These are phyloP conservation scores for Samsoniella hepiali DNA, from an alignment of 2,329 filamentous ascomycete species.

Conservation along the genomic window DNA sequence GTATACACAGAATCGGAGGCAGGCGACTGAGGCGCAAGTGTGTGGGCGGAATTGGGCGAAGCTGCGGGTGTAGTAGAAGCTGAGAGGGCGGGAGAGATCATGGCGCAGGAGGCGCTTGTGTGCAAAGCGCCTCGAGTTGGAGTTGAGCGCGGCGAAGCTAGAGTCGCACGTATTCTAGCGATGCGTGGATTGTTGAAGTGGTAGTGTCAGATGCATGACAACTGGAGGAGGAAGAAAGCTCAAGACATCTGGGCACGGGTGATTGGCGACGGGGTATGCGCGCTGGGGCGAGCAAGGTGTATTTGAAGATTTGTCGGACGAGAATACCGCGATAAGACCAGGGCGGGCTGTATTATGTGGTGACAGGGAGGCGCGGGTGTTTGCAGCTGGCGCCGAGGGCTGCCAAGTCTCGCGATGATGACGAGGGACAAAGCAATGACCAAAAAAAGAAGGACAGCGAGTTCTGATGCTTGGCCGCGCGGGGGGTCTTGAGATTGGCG, in stretches of 20 bases:
- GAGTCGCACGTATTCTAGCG: not conserved
- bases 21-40: not conserved
- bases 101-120: slow-evolving; percentile 7
- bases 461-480: not conserved
- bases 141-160: not conserved
- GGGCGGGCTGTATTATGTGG: not conserved
- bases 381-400: slow-evolving; percentile 5
- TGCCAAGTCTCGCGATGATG: not conserved
- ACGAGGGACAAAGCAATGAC: not conserved
- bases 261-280: not conserved
- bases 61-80: not conserved
- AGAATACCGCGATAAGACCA: not conserved
- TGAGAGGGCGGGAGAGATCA: not conserved
- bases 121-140: not conserved
- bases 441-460: not conserved
- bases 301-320: not conserved
- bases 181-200: not conserved
- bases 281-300: not conserved
- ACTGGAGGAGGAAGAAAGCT: not conserved
- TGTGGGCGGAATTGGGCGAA: not conserved
- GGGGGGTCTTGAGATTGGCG: not conserved
- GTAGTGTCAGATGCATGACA: slow-evolving; percentile 14
- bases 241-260: not conserved
- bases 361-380: not conserved
- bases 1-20: not conserved